Conservation (phyloP, 75 land plant species). For the Sequoiadendron giganteum region DNA sequence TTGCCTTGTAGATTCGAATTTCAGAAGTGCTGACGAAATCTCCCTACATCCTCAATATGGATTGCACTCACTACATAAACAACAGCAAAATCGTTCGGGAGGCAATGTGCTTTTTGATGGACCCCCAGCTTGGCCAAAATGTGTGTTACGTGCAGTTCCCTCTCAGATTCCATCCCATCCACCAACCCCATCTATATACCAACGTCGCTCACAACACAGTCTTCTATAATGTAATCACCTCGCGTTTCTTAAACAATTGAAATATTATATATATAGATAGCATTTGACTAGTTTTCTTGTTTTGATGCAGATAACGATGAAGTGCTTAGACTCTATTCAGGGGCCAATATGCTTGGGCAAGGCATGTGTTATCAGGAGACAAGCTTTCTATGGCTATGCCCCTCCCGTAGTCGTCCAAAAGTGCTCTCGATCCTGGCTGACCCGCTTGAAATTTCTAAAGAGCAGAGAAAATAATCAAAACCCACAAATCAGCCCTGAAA, state of each 20-base stretch:
- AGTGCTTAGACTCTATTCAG: constrained; percentile 72
- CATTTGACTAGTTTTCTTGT: background rate
- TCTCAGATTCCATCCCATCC: constrained; percentile 69
- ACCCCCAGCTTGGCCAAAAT: constrained; percentile 53
- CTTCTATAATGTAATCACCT: constrained; percentile 64
- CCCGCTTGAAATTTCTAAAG: constrained; percentile 19
- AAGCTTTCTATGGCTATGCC: constrained; percentile 69
- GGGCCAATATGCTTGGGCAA: constrained; percentile 79
- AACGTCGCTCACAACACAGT: constrained; percentile 62
- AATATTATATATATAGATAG: background rate
- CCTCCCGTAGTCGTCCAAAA: constrained; percentile 44
- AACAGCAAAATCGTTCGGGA: constrained; percentile 73
- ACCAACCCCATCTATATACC: constrained; percentile 63
- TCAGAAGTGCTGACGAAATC: constrained; percentile 72
- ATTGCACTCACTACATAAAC: constrained; percentile 74
- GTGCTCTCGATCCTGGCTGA: background rate
- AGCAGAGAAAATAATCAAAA: constrained; percentile 22
- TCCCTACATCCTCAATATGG: constrained; percentile 66
- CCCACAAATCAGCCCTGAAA: background rate
- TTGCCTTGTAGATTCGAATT: constrained; percentile 44
- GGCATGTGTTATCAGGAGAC: constrained; percentile 70
- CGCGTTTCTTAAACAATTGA: background rate
- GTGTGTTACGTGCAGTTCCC: constrained; percentile 69
- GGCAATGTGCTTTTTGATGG: constrained; percentile 90
- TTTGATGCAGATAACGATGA: constrained; percentile 60